Evolutionary conservation across 176 grass and related monocot species (phyloP).

Genomic region (Triticum monococcum): DNA sequence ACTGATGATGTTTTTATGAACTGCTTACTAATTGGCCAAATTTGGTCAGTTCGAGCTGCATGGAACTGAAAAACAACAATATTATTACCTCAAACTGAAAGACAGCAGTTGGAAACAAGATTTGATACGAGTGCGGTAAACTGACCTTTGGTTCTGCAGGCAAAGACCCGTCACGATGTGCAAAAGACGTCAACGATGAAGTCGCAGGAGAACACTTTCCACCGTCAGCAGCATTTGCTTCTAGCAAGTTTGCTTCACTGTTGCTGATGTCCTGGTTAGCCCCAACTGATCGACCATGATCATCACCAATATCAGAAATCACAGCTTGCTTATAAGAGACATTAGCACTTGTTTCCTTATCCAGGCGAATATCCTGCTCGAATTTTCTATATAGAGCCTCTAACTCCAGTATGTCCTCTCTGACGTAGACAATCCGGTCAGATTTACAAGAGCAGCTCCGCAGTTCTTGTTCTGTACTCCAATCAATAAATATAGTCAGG

Average conservation of each 20-base stretch:
- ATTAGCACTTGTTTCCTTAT: slow-evolving; percentile 38
- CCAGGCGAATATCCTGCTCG: slow-evolving; percentile 43
- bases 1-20: slow-evolving; percentile 9
- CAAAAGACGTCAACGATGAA: slow-evolving; percentile 32
- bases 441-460: slow-evolving; percentile 67
- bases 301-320: slow-evolving; percentile 6
- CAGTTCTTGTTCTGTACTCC: slow-evolving; percentile 69
- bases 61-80: slow-evolving; percentile 22
- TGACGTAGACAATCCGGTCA: slow-evolving; percentile 53
- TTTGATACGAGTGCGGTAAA: background rate
- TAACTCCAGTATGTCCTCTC: slow-evolving; percentile 68
- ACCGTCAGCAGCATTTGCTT: slow-evolving; percentile 23
- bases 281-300: slow-evolving; percentile 32
- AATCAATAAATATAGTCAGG: slow-evolving; percentile 11
- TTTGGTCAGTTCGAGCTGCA: slow-evolving; percentile 8
- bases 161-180: background rate
- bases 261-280: background rate
- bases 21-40: slow-evolving; percentile 20
- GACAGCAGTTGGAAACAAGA: slow-evolving; percentile 7
- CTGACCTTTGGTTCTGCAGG: slow-evolving; percentile 42
- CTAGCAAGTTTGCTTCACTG: slow-evolving; percentile 15
- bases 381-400: slow-evolving; percentile 70
- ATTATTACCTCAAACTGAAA: slow-evolving; percentile 8
- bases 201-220: slow-evolving; percentile 24
- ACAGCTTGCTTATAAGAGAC: slow-evolving; percentile 27